These are phyloP conservation scores for Neoboletus subvelutipes DNA, from an alignment of 768 basidiomycete species.

Conservation along the genomic window DNA sequence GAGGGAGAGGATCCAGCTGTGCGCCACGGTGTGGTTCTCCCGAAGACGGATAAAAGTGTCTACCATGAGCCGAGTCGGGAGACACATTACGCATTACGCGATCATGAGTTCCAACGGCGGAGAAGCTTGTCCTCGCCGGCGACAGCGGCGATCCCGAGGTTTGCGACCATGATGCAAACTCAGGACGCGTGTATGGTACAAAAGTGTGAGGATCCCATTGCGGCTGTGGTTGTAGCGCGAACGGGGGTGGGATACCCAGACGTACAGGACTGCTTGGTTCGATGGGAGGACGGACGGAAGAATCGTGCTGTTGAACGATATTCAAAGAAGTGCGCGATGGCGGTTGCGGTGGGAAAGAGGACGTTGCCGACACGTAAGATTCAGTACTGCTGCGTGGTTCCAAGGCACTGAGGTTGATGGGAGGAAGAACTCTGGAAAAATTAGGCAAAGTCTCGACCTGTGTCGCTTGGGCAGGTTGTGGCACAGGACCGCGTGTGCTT, in stretches of 20 bases:
- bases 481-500: constrained; percentile 8
- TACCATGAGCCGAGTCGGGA: constrained; percentile 7
- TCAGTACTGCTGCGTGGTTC: constrained; percentile 17
- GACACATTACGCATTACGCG: constrained; percentile 8
- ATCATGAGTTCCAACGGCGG: constrained; percentile 17
- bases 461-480: constrained; percentile 11
- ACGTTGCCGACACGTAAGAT: constrained; percentile 21
- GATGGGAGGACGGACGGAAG: constrained; percentile 20
- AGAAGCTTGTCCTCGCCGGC: constrained; percentile 26
- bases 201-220: constrained; percentile 57
- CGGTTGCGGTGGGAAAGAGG: constrained; percentile 37
- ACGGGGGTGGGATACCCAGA: constrained; percentile 49
- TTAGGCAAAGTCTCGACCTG: constrained; percentile 22
- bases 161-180: constrained; percentile 34
- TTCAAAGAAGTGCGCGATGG: constrained; percentile 16
- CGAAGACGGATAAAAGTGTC: constrained; percentile 14
- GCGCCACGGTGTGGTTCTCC: constrained; percentile 13
- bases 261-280: constrained; percentile 11
- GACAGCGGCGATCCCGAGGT: constrained; percentile 39
- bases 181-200: constrained; percentile 37
- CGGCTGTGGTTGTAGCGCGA: constrained; percentile 63
- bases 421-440: constrained; percentile 31
- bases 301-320: constrained; percentile 16
- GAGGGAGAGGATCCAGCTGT: constrained; percentile 16
- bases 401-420: constrained; percentile 21